Evolutionary conservation across 306 rosid genomes (phyloP).

Genomic region (Ormosia emarginata): DNA sequence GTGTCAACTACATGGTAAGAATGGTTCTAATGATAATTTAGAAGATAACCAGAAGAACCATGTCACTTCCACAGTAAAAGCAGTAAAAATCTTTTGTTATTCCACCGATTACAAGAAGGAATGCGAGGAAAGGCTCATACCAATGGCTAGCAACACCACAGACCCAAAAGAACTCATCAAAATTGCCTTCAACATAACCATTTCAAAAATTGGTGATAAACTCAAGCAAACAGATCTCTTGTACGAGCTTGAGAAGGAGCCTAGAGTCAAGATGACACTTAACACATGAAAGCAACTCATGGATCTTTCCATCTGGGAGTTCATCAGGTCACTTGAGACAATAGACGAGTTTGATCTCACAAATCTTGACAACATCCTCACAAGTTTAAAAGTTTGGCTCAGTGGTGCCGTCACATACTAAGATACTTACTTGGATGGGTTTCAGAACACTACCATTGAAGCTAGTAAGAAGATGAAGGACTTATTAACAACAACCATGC

Average conservation of each 20-base stretch:
- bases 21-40: not conserved
- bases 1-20: constrained; percentile 13
- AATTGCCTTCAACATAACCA: too few species aligned
- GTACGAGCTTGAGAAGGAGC: too few species aligned
- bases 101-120: constrained; percentile 41
- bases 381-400: too few species aligned
- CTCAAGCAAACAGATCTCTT: too few species aligned
- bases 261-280: too few species aligned
- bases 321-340: constrained; percentile 32
- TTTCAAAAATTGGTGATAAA: too few species aligned
- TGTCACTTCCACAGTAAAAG: not conserved
- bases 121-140: not conserved
- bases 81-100: constrained; percentile 29
- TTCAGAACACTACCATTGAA: constrained; percentile 34
- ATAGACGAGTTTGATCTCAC: constrained; percentile 19
- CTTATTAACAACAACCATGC: constrained; percentile 30
- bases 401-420: constrained; percentile 57
- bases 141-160: not conserved
- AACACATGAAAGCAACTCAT: too few species aligned
- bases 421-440: constrained; percentile 60
- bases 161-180: constrained; percentile 14
- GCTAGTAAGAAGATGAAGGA: constrained; percentile 43
- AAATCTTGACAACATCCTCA: constrained; percentile 15
- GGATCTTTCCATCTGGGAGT: constrained; percentile 29
- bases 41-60: not conserved